Conservation (phyloP, 1,284 basidiomycete species). For the Rhodotorula sp. region DNA sequence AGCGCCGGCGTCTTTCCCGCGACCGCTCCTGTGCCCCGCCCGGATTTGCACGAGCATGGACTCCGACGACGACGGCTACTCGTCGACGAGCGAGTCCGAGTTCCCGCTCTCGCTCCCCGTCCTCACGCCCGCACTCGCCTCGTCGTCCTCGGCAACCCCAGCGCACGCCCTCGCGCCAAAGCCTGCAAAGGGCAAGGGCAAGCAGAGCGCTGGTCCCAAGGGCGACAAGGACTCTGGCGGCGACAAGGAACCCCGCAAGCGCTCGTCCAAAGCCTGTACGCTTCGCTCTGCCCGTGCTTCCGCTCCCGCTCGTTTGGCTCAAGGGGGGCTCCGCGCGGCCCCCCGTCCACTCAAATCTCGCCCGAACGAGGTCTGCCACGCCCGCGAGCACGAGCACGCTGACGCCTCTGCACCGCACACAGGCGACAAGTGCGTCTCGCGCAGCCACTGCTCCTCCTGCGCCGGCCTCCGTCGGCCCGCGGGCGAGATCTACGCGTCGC, state of each 20-base stretch:
- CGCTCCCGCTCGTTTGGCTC: background rate
- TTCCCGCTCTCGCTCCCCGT: background rate
- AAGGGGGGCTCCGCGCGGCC: background rate
- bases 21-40: too few relatives aligned
- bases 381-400: background rate
- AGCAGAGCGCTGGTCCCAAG: background rate
- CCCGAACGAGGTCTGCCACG: too few relatives aligned
- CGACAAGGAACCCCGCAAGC: conserved; percentile 22
- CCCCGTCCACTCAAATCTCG: background rate
- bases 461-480: background rate
- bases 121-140: background rate
- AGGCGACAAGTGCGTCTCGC: conserved; percentile 27
- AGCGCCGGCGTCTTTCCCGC: too few relatives aligned
- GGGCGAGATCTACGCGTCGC: too few relatives aligned
- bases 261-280: conserved; percentile 35
- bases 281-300: background rate
- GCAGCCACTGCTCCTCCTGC: too few relatives aligned
- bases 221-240: background rate
- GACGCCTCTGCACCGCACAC: background rate
- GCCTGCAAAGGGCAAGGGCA: conserved; percentile 7
- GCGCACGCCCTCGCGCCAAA: background rate
- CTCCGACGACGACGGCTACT: conserved; percentile 8
- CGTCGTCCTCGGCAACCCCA: background rate
- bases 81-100: conserved; percentile 8
- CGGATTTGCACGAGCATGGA: background rate